These are phyloP conservation scores for Mycena galopus DNA, from an alignment of 768 basidiomycete species.

Conservation along the genomic window DNA sequence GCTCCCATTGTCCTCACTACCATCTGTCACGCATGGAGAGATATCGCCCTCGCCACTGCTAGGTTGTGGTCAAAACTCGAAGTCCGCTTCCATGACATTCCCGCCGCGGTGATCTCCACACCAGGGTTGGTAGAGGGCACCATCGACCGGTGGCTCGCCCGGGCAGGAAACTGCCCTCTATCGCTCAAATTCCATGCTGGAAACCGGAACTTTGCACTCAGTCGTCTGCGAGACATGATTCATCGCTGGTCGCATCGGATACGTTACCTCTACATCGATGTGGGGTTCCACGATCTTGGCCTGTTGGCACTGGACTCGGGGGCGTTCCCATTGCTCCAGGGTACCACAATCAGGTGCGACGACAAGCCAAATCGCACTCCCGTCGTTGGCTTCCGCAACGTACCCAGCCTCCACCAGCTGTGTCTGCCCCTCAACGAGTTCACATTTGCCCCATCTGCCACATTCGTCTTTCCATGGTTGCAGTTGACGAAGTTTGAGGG, in stretches of 20 bases:
- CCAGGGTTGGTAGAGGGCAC: not conserved
- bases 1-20: no score
- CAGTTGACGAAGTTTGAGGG: slow-evolving; percentile 10
- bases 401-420: not conserved
- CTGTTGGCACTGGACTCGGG: no score
- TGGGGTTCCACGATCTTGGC: not conserved
- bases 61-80: not conserved
- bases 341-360: not conserved
- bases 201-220: not conserved
- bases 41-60: not conserved
- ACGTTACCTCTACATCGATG: not conserved
- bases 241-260: not conserved
- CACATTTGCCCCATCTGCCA: not conserved
- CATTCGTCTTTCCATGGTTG: not conserved
- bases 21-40: no score
- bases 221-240: not conserved
- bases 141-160: slow-evolving; percentile 4
- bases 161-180: not conserved
- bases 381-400: not conserved
- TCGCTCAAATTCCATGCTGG: not conserved
- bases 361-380: not conserved
- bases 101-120: not conserved
- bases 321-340: slow-evolving; percentile 2
- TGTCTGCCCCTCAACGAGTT: not conserved
- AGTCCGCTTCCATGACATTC: not conserved